Base-by-base conservation (phyloP, 768 basidiomycete species). In the Hemileccinum impolitum region DNA sequence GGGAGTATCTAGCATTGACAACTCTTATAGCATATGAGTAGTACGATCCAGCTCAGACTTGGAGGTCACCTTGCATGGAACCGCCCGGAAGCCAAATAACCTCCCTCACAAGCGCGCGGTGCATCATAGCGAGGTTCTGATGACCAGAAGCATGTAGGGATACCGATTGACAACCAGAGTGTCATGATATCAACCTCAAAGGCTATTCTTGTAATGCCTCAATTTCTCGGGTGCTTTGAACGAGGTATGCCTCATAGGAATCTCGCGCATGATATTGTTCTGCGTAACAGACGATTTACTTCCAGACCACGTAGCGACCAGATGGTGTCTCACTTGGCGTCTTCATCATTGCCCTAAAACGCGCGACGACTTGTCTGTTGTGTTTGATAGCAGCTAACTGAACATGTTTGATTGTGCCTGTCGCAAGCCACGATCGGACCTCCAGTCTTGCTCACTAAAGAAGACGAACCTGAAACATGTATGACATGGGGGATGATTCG, bases 401-500 rank as follows among this genome's bases (percentile, higher is more conserved):
- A 0, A 81, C 80, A 41, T 94, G 90, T 65, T 87, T 91, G 48
- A 94, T 87, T 0, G 91, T 94, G 0, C 93, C 92, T 93, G 51
- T 41, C 30, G 35, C 30, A 3, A 10, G 13, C 32, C n/a, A 9
- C 32, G 4, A 35, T 42, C 14, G 12, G 25, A 28, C 15, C 30
- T 32, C 10, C 4, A 26, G n/a, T 21, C 36, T 18, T 25, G 19
- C n/a, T 44, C 17, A 26, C 9, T 40, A n/a, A 36, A 46, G 6
- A 19, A 17, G 34, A 66, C 78, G 28, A 45, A 90, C 90, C 90
- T 42, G 90, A 90, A 13, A 92, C 71, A 57, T 89, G 90, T 0
- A 94, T 72, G 5, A 94, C 84, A 52, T 88, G 76, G 0, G 92
- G 91, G 21, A 94, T 77, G 47, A 80, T 77, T 17, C 70, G 72